These are phyloP conservation scores for Diplodia seriata DNA, from an alignment of 2,329 filamentous ascomycete genomes.

Conservation along the genomic window DNA sequence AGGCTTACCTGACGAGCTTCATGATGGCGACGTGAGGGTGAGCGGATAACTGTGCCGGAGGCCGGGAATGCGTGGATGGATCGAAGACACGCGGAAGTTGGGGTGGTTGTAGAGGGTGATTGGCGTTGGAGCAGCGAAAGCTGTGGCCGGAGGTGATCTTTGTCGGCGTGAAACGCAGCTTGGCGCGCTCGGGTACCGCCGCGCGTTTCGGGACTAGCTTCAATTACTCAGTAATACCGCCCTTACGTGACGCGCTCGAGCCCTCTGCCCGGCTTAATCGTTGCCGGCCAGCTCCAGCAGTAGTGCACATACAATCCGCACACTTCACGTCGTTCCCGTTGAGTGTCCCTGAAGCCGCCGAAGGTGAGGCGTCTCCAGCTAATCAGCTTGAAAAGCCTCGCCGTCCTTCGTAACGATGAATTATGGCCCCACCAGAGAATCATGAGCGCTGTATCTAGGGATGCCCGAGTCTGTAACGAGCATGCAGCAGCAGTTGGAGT, in stretches of 20 bases:
- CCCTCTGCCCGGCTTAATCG: neutral
- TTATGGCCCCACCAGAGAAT: neutral
- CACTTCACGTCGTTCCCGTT: neutral
- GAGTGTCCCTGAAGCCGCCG: neutral
- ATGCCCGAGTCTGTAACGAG: neutral
- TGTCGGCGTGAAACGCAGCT: slow-evolving; percentile 22
- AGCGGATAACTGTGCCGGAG: neutral
- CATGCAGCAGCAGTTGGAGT: neutral
- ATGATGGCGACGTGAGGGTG: slow-evolving; percentile 63
- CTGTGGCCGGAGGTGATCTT: slow-evolving; percentile 30
- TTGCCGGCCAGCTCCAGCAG: slow-evolving; percentile 1
- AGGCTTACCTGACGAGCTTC: slow-evolving; percentile 92
- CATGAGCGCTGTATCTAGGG: neutral
- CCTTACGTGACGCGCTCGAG: neutral
- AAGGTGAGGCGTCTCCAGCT: neutral
- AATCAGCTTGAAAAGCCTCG: neutral
- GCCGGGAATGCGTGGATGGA: neutral
- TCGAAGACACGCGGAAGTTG: neutral
- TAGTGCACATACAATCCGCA: neutral
- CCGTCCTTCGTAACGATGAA: neutral
- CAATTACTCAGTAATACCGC: slow-evolving; percentile 8
- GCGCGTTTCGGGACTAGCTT: slow-evolving; percentile 4
- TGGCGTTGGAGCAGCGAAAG: slow-evolving; percentile 1
- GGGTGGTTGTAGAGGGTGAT: neutral
- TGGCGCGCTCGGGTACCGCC: slow-evolving; percentile 18